phyloP scores from a whole-genome alignment of 148 eudicot species.

The Rhododendron kiyosumense region DNA sequence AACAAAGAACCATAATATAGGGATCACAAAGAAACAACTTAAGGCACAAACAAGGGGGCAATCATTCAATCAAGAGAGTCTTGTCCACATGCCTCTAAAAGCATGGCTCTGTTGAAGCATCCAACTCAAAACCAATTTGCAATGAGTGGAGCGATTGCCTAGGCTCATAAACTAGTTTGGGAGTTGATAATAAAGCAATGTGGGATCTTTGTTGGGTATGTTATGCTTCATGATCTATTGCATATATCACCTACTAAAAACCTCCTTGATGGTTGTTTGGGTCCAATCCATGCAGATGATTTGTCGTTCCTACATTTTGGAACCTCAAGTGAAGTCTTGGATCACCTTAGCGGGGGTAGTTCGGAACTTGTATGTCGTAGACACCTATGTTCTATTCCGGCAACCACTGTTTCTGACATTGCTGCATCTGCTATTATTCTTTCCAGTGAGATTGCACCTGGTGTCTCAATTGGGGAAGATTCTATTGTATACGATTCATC shows the following conservation, averaged over 20 bases:
- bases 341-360: slow-evolving; percentile 71
- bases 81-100: background rate
- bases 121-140: background rate
- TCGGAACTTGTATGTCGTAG: slow-evolving; percentile 80
- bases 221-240: background rate
- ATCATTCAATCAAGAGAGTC: background rate
- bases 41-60: background rate
- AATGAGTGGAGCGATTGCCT: background rate
- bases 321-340: slow-evolving; percentile 95
- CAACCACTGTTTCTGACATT: slow-evolving; percentile 87
- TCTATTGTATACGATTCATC: slow-evolving; percentile 89
- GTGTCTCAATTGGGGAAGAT: slow-evolving; percentile 92
- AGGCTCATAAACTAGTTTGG: background rate
- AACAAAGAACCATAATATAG: background rate
- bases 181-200: background rate
- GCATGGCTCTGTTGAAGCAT: background rate
- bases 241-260: background rate
- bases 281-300: slow-evolving; percentile 54
- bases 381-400: slow-evolving; percentile 94
- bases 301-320: slow-evolving; percentile 89
- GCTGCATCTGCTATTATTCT: slow-evolving; percentile 86
- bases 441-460: slow-evolving; percentile 74
- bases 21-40: background rate
- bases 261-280: background rate
- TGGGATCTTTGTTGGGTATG: background rate